A percentile compares a stretch with the other conserved stretches of the same genome.
These are phyloP conservation scores for Fusarium coicis DNA, from an alignment of 2,329 filamentous ascomycete species.

Conservation along the genomic window DNA sequence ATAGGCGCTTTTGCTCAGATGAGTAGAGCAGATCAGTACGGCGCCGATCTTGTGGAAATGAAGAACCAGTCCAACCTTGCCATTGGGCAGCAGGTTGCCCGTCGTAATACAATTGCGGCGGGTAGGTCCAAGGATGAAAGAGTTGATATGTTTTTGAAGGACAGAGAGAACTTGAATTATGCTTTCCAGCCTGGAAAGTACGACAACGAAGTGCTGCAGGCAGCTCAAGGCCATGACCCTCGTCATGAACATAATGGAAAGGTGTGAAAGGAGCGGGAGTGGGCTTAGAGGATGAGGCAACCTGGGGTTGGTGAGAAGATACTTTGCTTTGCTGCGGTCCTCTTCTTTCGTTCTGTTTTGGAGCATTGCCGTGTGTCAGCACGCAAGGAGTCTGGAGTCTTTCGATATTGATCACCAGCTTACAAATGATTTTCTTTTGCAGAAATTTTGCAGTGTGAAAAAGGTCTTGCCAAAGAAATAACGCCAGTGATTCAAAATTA, in stretches of 20 bases:
- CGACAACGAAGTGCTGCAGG: slow-evolving; percentile 35
- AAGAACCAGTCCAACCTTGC: slow-evolving; percentile 73
- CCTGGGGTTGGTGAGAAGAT: slow-evolving; percentile 25
- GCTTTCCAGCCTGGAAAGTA: slow-evolving; percentile 48
- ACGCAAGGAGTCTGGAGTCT: slow-evolving; percentile 31
- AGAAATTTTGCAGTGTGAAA: neutral
- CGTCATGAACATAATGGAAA: slow-evolving; percentile 6
- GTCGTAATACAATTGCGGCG: slow-evolving; percentile 63
- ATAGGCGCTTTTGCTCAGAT: slow-evolving; percentile 79
- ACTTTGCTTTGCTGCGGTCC: neutral
- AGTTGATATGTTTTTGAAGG: slow-evolving; percentile 80
- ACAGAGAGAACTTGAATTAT: slow-evolving; percentile 66
- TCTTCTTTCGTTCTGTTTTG: neutral
- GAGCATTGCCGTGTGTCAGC: slow-evolving; percentile 18
- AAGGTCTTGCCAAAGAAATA: neutral
- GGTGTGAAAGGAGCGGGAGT: neutral
- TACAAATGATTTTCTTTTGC: neutral
- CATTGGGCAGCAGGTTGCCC: slow-evolving; percentile 68
- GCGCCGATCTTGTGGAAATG: slow-evolving; percentile 71
- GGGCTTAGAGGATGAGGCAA: slow-evolving; percentile 2
- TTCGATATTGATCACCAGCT: neutral
- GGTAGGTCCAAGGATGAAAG: slow-evolving; percentile 70
- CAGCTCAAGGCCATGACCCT: slow-evolving; percentile 1
- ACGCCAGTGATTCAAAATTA: neutral
- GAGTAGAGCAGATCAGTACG: slow-evolving; percentile 72